Conservation (phyloP, 208 protist genomes). For the Leishmania amazonensis region DNA sequence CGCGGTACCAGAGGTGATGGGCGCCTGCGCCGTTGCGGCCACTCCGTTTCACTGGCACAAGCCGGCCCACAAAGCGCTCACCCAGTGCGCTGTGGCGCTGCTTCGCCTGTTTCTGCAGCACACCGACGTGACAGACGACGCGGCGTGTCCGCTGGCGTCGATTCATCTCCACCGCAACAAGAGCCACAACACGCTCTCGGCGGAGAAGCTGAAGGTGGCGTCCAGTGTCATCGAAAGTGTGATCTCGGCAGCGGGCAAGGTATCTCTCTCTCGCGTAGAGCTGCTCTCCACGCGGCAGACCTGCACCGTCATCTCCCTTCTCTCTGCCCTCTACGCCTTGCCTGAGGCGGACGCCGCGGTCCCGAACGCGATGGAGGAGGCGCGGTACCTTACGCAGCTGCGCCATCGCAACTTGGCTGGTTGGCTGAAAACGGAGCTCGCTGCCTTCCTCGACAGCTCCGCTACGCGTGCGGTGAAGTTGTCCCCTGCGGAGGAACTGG, state of each 20-base stretch:
- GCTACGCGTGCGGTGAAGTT: background rate
- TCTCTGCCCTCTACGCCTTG: conserved; percentile 83
- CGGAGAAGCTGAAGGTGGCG: conserved; percentile 62
- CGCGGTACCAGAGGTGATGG: conserved; percentile 59
- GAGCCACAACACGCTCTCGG: conserved; percentile 64
- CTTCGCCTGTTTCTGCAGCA: conserved; percentile 43
- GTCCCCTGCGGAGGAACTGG: conserved; percentile 55
- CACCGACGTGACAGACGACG: conserved; percentile 17
- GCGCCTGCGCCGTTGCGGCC: conserved; percentile 36
- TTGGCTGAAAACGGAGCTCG: conserved; percentile 76
- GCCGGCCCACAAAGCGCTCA: conserved; percentile 46
- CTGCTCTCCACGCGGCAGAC: conserved; percentile 61
- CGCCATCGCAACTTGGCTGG: conserved; percentile 68
- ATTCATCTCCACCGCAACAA: conserved; percentile 32
- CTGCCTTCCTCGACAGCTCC: conserved; percentile 32
- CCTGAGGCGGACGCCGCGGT: conserved; percentile 70
- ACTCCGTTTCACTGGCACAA: conserved; percentile 66
- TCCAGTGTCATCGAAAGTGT: conserved; percentile 21
- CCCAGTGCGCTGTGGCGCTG: conserved; percentile 55
- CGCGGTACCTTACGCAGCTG: conserved; percentile 74
- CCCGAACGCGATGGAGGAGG: conserved; percentile 70
- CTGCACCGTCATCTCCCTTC: conserved; percentile 52
- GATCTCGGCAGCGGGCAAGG: conserved; percentile 1
- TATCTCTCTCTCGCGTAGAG: conserved; percentile 47
- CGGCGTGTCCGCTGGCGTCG: conserved; percentile 14